Percentiles rank a stretch among this genome's conserved stretches.
These are phyloP conservation scores for Colletotrichum lini DNA, from an alignment of 2,329 filamentous ascomycete species.

Conservation along the genomic window DNA sequence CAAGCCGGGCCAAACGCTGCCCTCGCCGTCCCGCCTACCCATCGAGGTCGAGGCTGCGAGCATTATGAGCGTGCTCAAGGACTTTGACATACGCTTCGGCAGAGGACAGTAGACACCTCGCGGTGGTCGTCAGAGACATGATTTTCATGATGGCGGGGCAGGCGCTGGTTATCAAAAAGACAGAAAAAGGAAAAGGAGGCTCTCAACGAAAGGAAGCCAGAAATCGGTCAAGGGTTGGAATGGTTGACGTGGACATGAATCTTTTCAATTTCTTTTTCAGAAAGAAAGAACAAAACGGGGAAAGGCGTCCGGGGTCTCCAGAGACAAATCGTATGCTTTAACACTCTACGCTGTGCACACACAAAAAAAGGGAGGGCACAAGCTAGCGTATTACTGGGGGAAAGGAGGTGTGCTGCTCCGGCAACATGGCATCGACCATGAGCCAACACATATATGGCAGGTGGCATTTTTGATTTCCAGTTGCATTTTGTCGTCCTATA, in stretches of 20 bases:
- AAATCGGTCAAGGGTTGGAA: background rate
- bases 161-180: background rate
- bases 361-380: background rate
- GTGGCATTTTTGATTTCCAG: background rate
- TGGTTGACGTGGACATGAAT: constrained; percentile 2
- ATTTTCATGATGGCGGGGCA: constrained; percentile 3
- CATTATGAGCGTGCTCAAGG: constrained; percentile 87
- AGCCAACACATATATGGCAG: background rate
- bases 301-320: constrained; percentile 8
- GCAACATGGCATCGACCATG: background rate
- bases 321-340: background rate
- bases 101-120: constrained; percentile 34
- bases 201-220: background rate
- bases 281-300: background rate
- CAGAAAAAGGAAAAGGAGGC: background rate
- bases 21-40: constrained; percentile 61
- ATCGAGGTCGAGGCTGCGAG: constrained; percentile 87
- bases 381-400: background rate
- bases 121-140: background rate
- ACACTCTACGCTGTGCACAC: background rate
- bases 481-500: background rate
- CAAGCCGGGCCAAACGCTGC: constrained; percentile 52
- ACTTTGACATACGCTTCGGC: constrained; percentile 83
- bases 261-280: no score
- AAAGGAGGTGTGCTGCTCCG: background rate